These are phyloP conservation scores for Pythium volutum DNA, from an alignment of 352 stramenopile species.

Conservation along the genomic window DNA sequence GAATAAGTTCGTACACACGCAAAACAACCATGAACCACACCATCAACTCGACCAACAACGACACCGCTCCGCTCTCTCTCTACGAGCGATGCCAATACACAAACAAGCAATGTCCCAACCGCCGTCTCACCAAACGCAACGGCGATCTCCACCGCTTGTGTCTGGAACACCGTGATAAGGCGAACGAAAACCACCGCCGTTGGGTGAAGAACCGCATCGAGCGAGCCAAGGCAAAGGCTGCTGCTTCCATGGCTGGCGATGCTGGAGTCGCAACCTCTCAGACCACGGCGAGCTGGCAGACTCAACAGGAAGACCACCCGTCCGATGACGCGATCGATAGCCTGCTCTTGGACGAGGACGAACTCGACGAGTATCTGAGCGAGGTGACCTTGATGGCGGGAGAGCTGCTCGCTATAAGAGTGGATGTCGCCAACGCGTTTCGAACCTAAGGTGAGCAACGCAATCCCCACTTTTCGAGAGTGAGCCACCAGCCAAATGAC, in stretches of 20 bases:
- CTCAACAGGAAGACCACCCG: no score
- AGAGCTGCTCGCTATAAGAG: neutral
- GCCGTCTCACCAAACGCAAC: constrained; percentile 4
- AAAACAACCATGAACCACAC: neutral
- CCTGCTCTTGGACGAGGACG: neutral
- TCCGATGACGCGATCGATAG: neutral
- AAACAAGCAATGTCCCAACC: constrained; percentile 6
- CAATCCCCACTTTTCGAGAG: neutral
- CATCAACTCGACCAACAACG: no score
- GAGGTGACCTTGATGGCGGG: neutral
- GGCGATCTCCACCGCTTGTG: constrained; percentile 8
- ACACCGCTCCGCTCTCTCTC: neutral
- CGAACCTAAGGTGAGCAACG: neutral
- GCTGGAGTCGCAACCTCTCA: neutral
- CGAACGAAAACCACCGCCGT: neutral
- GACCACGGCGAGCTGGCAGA: neutral
- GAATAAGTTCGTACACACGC: no score
- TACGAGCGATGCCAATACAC: constrained; percentile 2
- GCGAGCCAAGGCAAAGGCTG: neutral
- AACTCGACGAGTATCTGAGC: neutral
- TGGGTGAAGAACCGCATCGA: neutral
- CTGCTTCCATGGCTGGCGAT: neutral
- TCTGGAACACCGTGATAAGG: neutral
- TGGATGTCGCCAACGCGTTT: neutral
- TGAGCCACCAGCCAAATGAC: no score